A percentile compares a stretch with the other conserved stretches of the same genome.
These are phyloP conservation scores for Poa pratensis DNA, from an alignment of 176 grass and related monocot genomes.

Conservation along the genomic window DNA sequence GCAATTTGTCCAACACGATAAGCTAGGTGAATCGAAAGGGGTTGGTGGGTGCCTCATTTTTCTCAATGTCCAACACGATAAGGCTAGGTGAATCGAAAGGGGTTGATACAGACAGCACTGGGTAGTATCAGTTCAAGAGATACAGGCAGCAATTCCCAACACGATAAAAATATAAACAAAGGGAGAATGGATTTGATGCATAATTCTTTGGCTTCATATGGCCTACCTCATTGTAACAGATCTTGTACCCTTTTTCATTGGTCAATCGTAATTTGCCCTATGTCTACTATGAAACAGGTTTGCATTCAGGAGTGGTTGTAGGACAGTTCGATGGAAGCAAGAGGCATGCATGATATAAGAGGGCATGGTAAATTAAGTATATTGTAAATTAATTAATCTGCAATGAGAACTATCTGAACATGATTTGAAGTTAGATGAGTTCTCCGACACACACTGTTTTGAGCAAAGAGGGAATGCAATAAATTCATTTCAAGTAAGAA, in stretches of 20 bases:
- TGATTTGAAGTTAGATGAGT: constrained; percentile 16
- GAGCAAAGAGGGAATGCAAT: not conserved
- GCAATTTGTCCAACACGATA: constrained; percentile 25
- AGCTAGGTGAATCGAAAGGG: no score
- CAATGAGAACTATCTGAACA: not conserved
- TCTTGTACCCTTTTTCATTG: not conserved
- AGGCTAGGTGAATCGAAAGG: no score
- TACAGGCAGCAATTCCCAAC: no score
- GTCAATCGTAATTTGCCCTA: not conserved
- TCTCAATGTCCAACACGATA: no score
- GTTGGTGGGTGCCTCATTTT: no score
- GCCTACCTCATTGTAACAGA: not conserved
- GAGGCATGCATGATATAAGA: no score
- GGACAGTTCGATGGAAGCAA: no score
- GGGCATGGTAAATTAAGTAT: not conserved
- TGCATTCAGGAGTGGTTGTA: no score
- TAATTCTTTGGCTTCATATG: no score
- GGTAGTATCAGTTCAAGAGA: no score
- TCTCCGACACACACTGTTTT: not conserved
- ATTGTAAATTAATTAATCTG: not conserved
- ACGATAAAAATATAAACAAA: not conserved
- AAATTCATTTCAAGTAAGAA: not conserved
- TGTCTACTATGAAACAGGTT: not conserved
- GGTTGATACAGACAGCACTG: no score
- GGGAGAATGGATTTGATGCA: not conserved